Conservation (phyloP, 202 grass and related monocot species). For the Cymbopogon flexuosus region DNA sequence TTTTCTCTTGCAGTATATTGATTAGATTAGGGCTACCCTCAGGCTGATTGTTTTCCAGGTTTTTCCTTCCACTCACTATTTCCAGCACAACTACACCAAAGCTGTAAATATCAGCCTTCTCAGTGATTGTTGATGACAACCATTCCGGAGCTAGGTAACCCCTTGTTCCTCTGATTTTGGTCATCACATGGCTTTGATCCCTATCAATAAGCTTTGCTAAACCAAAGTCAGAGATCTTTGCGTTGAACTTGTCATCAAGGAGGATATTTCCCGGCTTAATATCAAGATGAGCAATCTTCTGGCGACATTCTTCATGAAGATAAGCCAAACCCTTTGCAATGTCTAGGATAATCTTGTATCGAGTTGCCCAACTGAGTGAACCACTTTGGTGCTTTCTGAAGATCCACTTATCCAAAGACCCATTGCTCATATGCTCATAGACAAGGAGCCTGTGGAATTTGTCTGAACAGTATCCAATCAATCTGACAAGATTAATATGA, state of each 20-base stretch:
- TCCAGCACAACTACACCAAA: slow-evolving; percentile 73
- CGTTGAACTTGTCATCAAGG: slow-evolving; percentile 71
- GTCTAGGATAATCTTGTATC: slow-evolving; percentile 61
- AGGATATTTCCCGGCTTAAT: slow-evolving; percentile 82
- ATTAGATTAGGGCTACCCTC: slow-evolving; percentile 60
- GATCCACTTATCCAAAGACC: slow-evolving; percentile 87
- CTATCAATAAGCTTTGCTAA: slow-evolving; percentile 84
- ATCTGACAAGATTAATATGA: slow-evolving; percentile 87
- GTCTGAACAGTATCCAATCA: slow-evolving; percentile 77
- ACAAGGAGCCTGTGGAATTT: slow-evolving; percentile 76
- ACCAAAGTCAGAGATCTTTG: slow-evolving; percentile 79
- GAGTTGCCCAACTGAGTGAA: slow-evolving; percentile 66
- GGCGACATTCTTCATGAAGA: slow-evolving; percentile 71
- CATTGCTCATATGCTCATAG: slow-evolving; percentile 69
- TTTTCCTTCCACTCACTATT: slow-evolving; percentile 58
- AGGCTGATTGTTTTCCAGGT: slow-evolving; percentile 48
- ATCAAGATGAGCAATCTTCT: slow-evolving; percentile 82
- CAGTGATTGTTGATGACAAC: slow-evolving; percentile 72
- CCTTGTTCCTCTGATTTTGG: slow-evolving; percentile 72
- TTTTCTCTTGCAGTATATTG: slow-evolving; percentile 64
- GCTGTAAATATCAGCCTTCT: slow-evolving; percentile 80
- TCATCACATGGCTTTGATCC: slow-evolving; percentile 83
- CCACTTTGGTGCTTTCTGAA: slow-evolving; percentile 43
- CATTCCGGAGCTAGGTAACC: slow-evolving; percentile 86
- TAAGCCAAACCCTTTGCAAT: slow-evolving; percentile 67